Evolutionary conservation across 1,139 yeast species (phyloP).

Genomic region (Williopsis jadinii): DNA sequence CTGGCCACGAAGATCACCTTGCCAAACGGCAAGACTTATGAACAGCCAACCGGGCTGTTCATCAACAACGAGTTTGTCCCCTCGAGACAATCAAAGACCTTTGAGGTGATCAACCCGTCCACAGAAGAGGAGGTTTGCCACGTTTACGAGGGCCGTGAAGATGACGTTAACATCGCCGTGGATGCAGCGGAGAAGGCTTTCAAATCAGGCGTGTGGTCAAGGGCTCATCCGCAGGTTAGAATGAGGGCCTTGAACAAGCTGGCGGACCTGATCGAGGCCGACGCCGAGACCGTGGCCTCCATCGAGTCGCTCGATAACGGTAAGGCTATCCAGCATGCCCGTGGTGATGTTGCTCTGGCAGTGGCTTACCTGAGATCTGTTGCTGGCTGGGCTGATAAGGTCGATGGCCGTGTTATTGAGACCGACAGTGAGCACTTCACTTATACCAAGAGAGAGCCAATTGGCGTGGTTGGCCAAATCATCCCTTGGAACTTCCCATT

Average conservation of each 20-base stretch:
- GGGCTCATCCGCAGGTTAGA: conserved; percentile 43
- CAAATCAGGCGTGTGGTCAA: conserved; percentile 34
- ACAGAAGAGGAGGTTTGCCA: conserved; percentile 40
- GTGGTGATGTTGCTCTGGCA: conserved; percentile 53
- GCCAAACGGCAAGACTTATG: conserved; percentile 21
- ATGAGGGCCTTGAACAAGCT: conserved; percentile 52
- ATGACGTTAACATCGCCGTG: conserved; percentile 41
- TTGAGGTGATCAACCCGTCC: conserved; percentile 38
- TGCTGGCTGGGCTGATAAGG: conserved; percentile 81
- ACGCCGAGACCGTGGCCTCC: conserved; percentile 55
- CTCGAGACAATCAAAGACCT: conserved; percentile 32
- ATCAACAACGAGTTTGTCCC: conserved; percentile 40
- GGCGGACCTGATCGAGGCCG: conserved; percentile 57
- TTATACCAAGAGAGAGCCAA: conserved; percentile 56
- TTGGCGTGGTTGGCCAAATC: conserved; percentile 78
- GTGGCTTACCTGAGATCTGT: conserved; percentile 55
- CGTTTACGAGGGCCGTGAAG: conserved; percentile 39
- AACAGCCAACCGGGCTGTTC: conserved; percentile 48
- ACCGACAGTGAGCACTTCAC: conserved; percentile 57
- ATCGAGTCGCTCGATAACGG: conserved; percentile 82
- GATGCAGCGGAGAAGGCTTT: conserved; percentile 39
- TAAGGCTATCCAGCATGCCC: conserved; percentile 53
- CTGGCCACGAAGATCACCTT: conserved; percentile 7
- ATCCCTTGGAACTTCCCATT: conserved; percentile 90
- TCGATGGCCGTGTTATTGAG: conserved; percentile 62